Evolutionary conservation across 1,284 basidiomycete genomes (phyloP).

Genomic region (Irpex rosettiformis): DNA sequence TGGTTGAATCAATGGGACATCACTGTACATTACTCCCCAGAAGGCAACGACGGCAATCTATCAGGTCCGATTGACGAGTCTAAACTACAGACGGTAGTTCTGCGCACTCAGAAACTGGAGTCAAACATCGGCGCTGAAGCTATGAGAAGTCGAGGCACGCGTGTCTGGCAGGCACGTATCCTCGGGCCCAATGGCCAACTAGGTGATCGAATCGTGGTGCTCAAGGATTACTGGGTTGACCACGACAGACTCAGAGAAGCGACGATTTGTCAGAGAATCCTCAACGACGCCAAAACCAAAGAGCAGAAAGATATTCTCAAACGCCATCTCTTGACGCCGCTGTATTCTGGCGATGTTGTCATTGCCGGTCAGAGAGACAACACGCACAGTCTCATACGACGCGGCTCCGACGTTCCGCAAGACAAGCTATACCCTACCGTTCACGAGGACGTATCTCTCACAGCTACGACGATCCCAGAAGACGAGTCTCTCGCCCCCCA

Average conservation of each 20-base stretch:
- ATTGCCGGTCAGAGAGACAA: neutral
- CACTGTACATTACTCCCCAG: neutral
- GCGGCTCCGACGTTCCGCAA: neutral
- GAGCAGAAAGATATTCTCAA: neutral
- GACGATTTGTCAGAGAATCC: neutral
- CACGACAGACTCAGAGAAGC: neutral
- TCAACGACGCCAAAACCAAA: neutral
- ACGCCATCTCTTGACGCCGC: neutral
- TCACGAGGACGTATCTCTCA: neutral
- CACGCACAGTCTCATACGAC: neutral
- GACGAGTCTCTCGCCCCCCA: neutral
- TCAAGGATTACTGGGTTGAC: constrained; percentile 2
- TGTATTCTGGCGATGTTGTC: neutral
- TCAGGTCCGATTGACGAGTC: neutral
- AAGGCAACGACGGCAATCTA: neutral
- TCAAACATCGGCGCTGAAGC: neutral
- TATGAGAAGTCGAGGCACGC: constrained; percentile 8
- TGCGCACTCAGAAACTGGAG: constrained; percentile 1
- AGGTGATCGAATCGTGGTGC: neutral
- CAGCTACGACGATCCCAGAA: neutral
- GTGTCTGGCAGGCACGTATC: constrained; percentile 4
- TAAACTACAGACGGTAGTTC: neutral
- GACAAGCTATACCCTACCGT: too few relatives aligned
- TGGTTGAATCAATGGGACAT: neutral
- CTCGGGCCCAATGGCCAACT: neutral